Evolutionary conservation across 768 basidiomycete species (phyloP).

Genomic region (Boletus huronensis): DNA sequence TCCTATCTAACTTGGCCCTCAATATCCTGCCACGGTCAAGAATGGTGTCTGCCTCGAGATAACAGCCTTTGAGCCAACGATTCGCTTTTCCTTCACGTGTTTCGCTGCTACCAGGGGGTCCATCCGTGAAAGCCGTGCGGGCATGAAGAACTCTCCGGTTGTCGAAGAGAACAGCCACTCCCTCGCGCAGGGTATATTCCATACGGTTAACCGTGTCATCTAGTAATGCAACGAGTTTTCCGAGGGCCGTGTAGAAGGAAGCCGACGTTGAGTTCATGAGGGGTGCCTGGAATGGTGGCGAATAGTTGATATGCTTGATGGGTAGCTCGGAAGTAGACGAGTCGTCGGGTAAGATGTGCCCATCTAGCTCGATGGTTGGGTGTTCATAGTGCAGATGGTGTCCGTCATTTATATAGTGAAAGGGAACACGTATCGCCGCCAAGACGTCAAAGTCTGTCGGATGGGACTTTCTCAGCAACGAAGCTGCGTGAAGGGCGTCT

Average conservation of each 20-base stretch:
- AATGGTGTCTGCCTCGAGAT: constrained; percentile 63
- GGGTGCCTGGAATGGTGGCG: constrained; percentile 92
- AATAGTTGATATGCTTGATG: constrained; percentile 80
- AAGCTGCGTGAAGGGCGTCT: constrained; percentile 69
- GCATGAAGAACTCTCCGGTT: constrained; percentile 90
- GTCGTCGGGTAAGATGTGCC: constrained; percentile 11
- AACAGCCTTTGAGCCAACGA: constrained; percentile 91
- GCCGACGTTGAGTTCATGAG: constrained; percentile 49
- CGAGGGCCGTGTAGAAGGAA: constrained; percentile 61
- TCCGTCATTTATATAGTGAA: constrained; percentile 89
- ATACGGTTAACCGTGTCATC: constrained; percentile 50
- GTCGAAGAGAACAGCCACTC: constrained; percentile 88
- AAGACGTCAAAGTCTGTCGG: constrained; percentile 58
- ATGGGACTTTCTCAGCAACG: constrained; percentile 42
- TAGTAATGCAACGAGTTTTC: constrained; percentile 55
- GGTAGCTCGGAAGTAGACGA: constrained; percentile 10
- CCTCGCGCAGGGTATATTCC: constrained; percentile 68
- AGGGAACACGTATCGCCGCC: constrained; percentile 64
- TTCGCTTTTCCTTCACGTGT: constrained; percentile 48
- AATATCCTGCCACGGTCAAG: constrained; percentile 59
- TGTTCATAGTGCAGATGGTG: constrained; percentile 75
- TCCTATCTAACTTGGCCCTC: constrained; percentile 26
- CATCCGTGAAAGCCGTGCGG: constrained; percentile 66
- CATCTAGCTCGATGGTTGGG: constrained; percentile 67
- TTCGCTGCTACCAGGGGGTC: constrained; percentile 25